Evolutionary conservation across 1,284 basidiomycete genomes (phyloP), one percentile per base, ranked within the genome.

Genomic region (Cryptococcus sp.): DNA sequence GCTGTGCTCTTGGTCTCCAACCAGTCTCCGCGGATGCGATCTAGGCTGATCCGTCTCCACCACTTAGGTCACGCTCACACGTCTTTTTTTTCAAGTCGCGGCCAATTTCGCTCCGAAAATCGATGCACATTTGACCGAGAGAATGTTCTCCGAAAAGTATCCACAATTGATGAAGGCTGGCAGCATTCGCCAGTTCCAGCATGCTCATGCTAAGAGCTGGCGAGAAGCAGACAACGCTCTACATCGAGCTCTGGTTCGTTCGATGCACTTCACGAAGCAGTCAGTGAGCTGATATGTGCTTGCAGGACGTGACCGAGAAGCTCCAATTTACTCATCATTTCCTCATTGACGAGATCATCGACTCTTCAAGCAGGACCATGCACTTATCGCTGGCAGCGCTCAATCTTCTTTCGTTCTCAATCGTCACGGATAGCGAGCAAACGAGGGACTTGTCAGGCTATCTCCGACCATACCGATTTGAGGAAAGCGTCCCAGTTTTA

Each of bases 401-500:
- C 37, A 65, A 64, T 20, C 59, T 70, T 3, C 61, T 74, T 16
- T 59, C 64, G 2, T 59, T 64, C 0, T 55, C 61, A 5, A 44
- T 67, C 1, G 57, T 54, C 13, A 41, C 54, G 17, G 29, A 51
- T 13, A 34, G 29, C 44, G 23, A 47, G n/a, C 25, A 46, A 22
- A 22, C 40, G 15, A 15, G 19, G 3, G 6, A 48, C 16, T 25
- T 58, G 39, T 52, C 45, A 20, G 38, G 29, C 16, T 29, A 34
- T 40, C n/a, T 56, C 29, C 55, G 56, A n/a, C 13, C 41, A 15
- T 46, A 26, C 37, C n/a, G 49, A 3, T 13, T 70, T 25, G 62
- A 57, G 10, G 68, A 72, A 38, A 64, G 57, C 15, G 70, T 71
- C 67, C 70, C 68, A 16, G 61, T 68, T 11, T 50, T 75, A 6